Conservation (phyloP, 2,329 filamentous ascomycete genomes). For the Cryphonectria naterciae region DNA sequence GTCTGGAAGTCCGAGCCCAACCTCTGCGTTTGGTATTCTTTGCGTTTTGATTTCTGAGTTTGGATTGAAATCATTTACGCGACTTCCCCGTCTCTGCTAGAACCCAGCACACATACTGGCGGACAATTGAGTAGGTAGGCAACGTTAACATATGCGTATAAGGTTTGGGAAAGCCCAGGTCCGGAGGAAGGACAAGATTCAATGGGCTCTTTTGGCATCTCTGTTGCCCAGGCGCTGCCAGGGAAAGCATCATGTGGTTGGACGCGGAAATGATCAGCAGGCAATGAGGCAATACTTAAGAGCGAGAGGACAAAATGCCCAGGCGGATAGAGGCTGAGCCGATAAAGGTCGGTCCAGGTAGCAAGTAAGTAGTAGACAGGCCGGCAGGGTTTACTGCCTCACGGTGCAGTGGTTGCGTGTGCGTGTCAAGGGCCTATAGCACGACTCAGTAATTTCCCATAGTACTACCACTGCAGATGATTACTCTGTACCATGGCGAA, state of each 20-base stretch:
- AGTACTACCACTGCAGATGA: not conserved
- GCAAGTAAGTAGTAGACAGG: not conserved
- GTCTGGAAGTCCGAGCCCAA: not conserved
- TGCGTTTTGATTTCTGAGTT: too few relatives aligned
- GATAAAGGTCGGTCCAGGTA: too few relatives aligned
- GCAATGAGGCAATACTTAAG: not conserved
- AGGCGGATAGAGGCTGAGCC: not conserved
- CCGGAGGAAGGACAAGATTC: not conserved
- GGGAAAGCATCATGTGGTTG: not conserved
- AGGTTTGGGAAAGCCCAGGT: not conserved
- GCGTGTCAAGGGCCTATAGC: not conserved
- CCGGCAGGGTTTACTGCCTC: not conserved
- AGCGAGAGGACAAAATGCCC: not conserved
- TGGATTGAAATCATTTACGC: not conserved
- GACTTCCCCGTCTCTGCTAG: not conserved
- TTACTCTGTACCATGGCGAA: not conserved
- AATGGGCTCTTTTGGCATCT: not conserved
- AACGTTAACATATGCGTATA: not conserved
- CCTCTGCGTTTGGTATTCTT: not conserved
- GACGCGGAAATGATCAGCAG: not conserved
- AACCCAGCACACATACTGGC: not conserved
- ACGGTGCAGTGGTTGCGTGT: not conserved
- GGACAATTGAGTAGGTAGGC: not conserved
- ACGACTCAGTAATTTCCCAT: not conserved
- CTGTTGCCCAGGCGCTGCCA: not conserved